Evolutionary conservation across 805 yeast species (phyloP).

Genomic region (Pichia scutulata): DNA sequence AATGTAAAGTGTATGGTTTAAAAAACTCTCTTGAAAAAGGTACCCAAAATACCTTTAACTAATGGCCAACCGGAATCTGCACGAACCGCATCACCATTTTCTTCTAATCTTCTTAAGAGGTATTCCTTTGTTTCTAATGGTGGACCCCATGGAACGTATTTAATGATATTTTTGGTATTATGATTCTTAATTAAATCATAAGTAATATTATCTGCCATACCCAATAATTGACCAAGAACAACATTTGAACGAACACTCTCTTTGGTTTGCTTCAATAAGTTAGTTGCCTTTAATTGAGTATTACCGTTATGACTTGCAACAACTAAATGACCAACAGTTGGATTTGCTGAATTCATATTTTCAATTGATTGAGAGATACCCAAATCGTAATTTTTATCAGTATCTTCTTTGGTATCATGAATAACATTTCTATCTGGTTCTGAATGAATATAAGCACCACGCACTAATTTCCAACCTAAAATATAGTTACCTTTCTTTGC

Average conservation of each 20-base stretch:
- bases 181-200: slow-evolving; percentile 60
- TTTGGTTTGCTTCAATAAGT: slow-evolving; percentile 31
- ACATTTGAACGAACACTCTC: slow-evolving; percentile 45
- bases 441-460: slow-evolving; percentile 93
- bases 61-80: slow-evolving; percentile 74
- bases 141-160: slow-evolving; percentile 98
- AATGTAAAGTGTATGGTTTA: slow-evolving; percentile 11
- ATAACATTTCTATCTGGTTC: slow-evolving; percentile 72
- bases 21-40: slow-evolving; percentile 28
- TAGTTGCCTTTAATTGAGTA: slow-evolving; percentile 68
- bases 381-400: slow-evolving; percentile 70
- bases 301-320: slow-evolving; percentile 86
- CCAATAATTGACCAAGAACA: slow-evolving; percentile 83
- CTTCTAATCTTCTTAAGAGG: slow-evolving; percentile 81
- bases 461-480: slow-evolving; percentile 80
- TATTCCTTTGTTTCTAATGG: slow-evolving; percentile 90
- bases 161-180: slow-evolving; percentile 67
- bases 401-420: slow-evolving; percentile 65
- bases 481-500: slow-evolving; percentile 59
- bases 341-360: slow-evolving; percentile 38
- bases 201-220: slow-evolving; percentile 92
- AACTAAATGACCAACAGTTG: slow-evolving; percentile 65
- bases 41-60: slow-evolving; percentile 43
- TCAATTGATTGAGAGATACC: slow-evolving; percentile 60
- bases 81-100: slow-evolving; percentile 92